Base-by-base conservation (phyloP, 495 filamentous ascomycete genomes). In the Xylaria flabelliformis region DNA sequence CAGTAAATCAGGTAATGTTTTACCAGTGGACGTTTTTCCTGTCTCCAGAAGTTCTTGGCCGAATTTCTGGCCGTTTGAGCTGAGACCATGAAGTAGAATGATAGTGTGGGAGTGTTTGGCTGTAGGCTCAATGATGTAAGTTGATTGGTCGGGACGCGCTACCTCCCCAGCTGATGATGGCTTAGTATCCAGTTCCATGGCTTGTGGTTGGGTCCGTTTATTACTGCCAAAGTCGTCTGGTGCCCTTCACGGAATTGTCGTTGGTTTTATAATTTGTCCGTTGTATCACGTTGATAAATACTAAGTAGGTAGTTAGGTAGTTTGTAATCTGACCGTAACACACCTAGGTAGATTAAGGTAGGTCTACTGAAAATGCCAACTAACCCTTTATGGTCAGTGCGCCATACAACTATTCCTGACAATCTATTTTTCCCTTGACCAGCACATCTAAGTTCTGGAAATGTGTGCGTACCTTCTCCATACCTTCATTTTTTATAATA, bases 131-230 rank as follows among this genome's bases (percentile, higher is more conserved):
- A 36, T 3, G 6, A 36, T 36, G 34, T 36, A 36, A 5, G 34
- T 36, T 7, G 34, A 36, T 36, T 36, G 34, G 34, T 36, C 34
- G 34, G 34, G 34, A 36, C 42, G 58, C 26, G 32, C 58, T 61
- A 17, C 17, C 34, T 39, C 24, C 32, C 15, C 29, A 39, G 13
- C 58, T n/a, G 58, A 61, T 34, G 32, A 29, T 61, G 58, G 9
- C 32, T 61, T 51, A 21, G 19, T 13, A 29, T 39, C 32, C 17
- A 61, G 32, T 39, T 61, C 58, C 58, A 61, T 61, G 34, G 32
- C 58, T 51, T 51, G n/a, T 51, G n/a, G 48, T 51, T 51, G 24
- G 48, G 48, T 51, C 48, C 48, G 19, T 29, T 29, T 51, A 51
- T 19, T 51, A 19, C 48, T 51, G 48, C 48, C 48, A 51, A 51